Conservation (phyloP, 352 stramenopile genomes). For the Globisporangium cederbergense region DNA sequence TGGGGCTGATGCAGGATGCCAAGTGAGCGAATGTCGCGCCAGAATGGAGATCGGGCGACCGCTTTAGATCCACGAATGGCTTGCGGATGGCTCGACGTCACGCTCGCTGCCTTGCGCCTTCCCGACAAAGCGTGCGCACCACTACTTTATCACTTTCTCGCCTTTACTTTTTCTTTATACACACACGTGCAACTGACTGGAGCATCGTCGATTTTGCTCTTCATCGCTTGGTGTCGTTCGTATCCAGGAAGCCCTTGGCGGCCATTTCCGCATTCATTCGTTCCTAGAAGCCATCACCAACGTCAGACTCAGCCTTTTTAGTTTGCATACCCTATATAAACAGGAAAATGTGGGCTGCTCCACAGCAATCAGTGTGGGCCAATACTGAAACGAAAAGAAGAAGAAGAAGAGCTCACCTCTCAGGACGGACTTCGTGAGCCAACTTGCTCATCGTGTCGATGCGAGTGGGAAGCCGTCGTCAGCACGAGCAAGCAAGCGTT, state of each 20-base stretch:
- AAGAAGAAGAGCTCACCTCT: not conserved
- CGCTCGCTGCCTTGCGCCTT: not conserved
- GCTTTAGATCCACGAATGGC: slow-evolving; percentile 1
- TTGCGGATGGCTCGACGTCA: not conserved
- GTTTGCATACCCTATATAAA: not conserved
- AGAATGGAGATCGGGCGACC: not conserved
- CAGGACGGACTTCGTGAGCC: not conserved
- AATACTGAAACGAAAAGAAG: slow-evolving; percentile 4
- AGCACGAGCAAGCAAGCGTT: not conserved
- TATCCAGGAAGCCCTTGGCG: too few species aligned
- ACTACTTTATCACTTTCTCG: not conserved
- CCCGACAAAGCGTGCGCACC: not conserved
- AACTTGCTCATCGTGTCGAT: not conserved
- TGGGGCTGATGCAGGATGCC: not conserved
- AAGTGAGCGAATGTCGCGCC: not conserved
- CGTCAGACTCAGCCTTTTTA: not conserved
- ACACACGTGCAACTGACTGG: not conserved
- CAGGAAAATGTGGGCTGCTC: slow-evolving; percentile 6
- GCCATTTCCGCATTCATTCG: not conserved
- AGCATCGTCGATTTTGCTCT: not conserved
- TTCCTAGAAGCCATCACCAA: not conserved
- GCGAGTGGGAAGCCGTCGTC: slow-evolving; percentile 6
- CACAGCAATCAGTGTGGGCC: not conserved
- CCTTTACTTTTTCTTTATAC: not conserved
- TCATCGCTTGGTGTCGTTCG: too few species aligned